These are phyloP conservation scores for Cryphonectria parasitica DNA, from an alignment of 2,329 filamentous ascomycete genomes.

Conservation along the genomic window DNA sequence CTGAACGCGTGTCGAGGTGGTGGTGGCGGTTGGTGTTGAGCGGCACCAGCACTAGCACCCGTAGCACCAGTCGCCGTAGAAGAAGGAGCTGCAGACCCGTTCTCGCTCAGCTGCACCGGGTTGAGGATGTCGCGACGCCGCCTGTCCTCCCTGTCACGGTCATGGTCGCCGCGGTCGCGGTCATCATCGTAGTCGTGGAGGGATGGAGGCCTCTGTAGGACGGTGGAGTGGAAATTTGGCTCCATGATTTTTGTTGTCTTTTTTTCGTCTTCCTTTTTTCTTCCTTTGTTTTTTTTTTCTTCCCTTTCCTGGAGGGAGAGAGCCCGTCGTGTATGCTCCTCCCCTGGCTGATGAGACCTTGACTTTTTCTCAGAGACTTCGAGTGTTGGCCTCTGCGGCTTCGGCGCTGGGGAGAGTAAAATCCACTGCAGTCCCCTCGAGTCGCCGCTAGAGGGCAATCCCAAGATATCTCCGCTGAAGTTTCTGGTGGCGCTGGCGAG, in stretches of 20 bases:
- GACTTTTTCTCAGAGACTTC: not conserved
- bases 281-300: not conserved
- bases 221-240: constrained; percentile 53
- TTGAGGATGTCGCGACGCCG: constrained; percentile 54
- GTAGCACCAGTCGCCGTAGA: constrained; percentile 5
- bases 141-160: constrained; percentile 34
- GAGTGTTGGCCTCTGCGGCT: not conserved
- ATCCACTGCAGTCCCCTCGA: not conserved
- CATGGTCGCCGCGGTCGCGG: constrained; percentile 37
- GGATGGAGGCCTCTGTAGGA: constrained; percentile 51
- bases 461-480: constrained; percentile 20
- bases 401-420: not conserved
- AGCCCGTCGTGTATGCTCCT: not conserved
- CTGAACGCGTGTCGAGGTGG: constrained; percentile 50
- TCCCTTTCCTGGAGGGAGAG: not conserved
- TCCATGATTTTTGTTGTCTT: constrained; percentile 43
- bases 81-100: constrained; percentile 13
- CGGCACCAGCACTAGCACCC: constrained; percentile 5
- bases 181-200: constrained; percentile 45
- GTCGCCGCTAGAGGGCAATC: constrained; percentile 18
- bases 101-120: constrained; percentile 35
- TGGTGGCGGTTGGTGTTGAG: constrained; percentile 27
- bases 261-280: not conserved
- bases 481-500: constrained; percentile 18
- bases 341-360: not conserved